Evolutionary conservation across 805 yeast genomes (phyloP).

Genomic region (Pichia kluyveri): DNA sequence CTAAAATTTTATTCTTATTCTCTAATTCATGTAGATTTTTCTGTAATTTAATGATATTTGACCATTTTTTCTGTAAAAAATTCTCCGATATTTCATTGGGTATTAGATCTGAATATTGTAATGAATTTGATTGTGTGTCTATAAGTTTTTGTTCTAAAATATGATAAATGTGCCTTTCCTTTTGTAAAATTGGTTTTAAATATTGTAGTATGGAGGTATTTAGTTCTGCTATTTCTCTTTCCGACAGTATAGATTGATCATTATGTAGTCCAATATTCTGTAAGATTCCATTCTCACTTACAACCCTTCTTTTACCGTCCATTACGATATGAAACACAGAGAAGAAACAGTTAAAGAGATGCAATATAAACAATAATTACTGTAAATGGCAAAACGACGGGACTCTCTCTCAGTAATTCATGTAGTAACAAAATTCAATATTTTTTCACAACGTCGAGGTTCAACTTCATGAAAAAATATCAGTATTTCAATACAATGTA

Average conservation of each 20-base stretch:
- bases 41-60: constrained; percentile 74
- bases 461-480: neutral
- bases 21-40: constrained; percentile 65
- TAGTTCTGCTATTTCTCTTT: constrained; percentile 28
- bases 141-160: neutral
- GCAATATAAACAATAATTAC: too few relatives aligned
- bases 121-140: neutral
- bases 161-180: neutral
- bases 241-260: constrained; percentile 14
- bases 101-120: constrained; percentile 6
- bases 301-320: neutral
- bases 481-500: too few relatives aligned
- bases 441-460: too few relatives aligned
- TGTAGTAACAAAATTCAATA: too few relatives aligned
- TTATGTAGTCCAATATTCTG: neutral
- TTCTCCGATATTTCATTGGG: constrained; percentile 17
- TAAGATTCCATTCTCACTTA: neutral
- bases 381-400: too few relatives aligned
- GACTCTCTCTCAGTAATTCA: too few relatives aligned
- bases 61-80: constrained; percentile 72
- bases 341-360: too few relatives aligned
- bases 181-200: constrained; percentile 13
- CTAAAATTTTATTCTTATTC: constrained; percentile 39
- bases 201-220: constrained; percentile 29
- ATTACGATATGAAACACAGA: neutral